Percentiles rank a stretch among this genome's conserved stretches.
Conservation (phyloP, 2,329 filamentous ascomycete genomes). For the Sodiomyces alkalinus region DNA sequence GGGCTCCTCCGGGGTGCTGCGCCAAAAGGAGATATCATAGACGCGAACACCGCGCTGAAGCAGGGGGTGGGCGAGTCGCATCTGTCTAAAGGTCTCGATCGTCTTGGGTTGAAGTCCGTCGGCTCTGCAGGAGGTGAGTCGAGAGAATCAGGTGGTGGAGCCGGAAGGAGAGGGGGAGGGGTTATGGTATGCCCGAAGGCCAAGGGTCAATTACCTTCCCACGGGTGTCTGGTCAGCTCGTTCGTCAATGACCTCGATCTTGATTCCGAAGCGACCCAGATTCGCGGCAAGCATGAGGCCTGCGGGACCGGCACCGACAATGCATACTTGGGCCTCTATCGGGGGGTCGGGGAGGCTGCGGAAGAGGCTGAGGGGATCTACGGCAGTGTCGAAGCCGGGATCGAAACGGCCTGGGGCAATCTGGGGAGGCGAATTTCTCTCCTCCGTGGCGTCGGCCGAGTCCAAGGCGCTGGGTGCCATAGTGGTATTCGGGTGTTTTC, state of each 20-base stretch:
- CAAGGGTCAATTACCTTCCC: constrained; percentile 27
- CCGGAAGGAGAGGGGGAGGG: neutral
- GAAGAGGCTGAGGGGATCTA: constrained; percentile 31
- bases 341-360: constrained; percentile 32
- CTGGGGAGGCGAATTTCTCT: too few relatives aligned
- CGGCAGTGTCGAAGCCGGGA: constrained; percentile 17
- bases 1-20: constrained; percentile 31
- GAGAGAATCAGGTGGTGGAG: constrained; percentile 7
- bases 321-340: constrained; percentile 29
- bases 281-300: constrained; percentile 39
- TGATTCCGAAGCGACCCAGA: constrained; percentile 50
- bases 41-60: constrained; percentile 53
- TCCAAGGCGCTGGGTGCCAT: constrained; percentile 21
- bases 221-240: constrained; percentile 51
- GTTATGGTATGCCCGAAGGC: too few relatives aligned
- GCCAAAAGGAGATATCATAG: constrained; percentile 64
- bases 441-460: constrained; percentile 17
- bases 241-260: constrained; percentile 52
- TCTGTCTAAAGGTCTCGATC: constrained; percentile 61
- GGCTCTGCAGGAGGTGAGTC: constrained; percentile 24
- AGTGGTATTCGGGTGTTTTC: too few relatives aligned
- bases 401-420: constrained; percentile 13
- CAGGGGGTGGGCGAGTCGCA: constrained; percentile 54
- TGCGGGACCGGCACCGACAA: constrained; percentile 40
- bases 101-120: constrained; percentile 67